phyloP scores from a whole-genome alignment of 768 basidiomycete genomes.

The Amanita subjunquillea region DNA sequence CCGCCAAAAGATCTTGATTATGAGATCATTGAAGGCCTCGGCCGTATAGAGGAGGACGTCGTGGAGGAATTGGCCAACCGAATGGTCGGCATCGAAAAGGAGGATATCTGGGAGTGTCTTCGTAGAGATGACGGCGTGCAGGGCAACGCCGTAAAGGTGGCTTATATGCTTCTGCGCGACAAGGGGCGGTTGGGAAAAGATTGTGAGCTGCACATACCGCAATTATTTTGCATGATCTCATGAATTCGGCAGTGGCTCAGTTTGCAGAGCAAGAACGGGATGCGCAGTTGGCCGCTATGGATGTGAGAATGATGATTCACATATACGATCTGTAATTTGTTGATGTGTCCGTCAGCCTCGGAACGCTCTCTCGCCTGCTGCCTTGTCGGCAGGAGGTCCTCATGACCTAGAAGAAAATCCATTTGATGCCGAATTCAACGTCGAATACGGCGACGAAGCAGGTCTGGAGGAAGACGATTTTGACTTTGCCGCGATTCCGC shows the following conservation, averaged over 20 bases:
- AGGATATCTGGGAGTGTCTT: conserved; percentile 83
- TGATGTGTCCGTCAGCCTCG: conserved; percentile 40
- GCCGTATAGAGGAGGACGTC: conserved; percentile 85
- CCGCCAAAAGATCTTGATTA: conserved; percentile 64
- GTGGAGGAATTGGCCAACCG: conserved; percentile 70
- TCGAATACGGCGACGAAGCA: conserved; percentile 49
- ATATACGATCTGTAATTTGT: conserved; percentile 5
- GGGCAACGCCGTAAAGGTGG: conserved; percentile 93
- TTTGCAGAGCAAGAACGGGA: conserved; percentile 84
- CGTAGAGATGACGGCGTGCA: conserved; percentile 74
- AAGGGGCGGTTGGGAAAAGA: conserved; percentile 78
- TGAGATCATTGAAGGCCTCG: conserved; percentile 85
- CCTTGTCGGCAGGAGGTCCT: conserved; percentile 47
- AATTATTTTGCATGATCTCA: background rate
- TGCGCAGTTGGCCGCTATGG: conserved; percentile 68
- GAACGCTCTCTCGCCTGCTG: conserved; percentile 55
- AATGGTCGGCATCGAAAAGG: conserved; percentile 67
- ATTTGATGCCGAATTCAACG: conserved; percentile 67
- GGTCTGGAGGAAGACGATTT: conserved; percentile 27
- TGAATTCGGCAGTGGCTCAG: conserved; percentile 42
- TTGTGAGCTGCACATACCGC: conserved; percentile 40
- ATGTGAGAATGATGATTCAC: conserved; percentile 39
- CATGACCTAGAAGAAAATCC: conserved; percentile 61
- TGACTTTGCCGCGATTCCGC: conserved; percentile 15
- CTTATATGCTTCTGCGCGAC: conserved; percentile 88